These are phyloP conservation scores for Suhomyces ambrosiae DNA, from an alignment of 1,139 yeast genomes.

Conservation along the genomic window DNA sequence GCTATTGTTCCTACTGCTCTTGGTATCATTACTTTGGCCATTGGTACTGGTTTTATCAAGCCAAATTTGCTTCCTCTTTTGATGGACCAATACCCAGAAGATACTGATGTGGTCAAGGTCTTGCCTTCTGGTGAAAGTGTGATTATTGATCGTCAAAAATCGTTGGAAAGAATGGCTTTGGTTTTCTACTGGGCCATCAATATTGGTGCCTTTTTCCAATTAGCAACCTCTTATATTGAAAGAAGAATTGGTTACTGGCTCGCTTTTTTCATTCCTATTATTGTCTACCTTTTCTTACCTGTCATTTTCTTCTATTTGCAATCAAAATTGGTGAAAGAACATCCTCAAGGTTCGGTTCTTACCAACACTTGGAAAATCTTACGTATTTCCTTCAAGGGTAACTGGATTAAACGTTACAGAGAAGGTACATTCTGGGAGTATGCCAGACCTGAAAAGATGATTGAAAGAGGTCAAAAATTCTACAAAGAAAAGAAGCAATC, in stretches of 20 bases:
- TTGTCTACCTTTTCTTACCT: constrained; percentile 53
- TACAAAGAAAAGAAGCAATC: constrained; percentile 30
- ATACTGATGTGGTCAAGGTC: constrained; percentile 59
- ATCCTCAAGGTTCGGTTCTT: constrained; percentile 53
- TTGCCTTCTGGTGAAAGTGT: constrained; percentile 66
- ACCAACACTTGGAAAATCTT: constrained; percentile 45
- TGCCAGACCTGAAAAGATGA: constrained; percentile 55
- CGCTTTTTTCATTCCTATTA: constrained; percentile 63
- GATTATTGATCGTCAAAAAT: constrained; percentile 68
- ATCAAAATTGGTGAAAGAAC: constrained; percentile 38
- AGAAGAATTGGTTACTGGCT: constrained; percentile 75
- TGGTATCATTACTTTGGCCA: constrained; percentile 23
- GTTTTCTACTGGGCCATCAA: constrained; percentile 81
- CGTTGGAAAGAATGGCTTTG: constrained; percentile 75
- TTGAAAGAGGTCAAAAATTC: constrained; percentile 41
- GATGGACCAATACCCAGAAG: constrained; percentile 54
- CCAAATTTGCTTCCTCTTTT: constrained; percentile 55
- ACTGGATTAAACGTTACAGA: constrained; percentile 41
- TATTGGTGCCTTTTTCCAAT: constrained; percentile 74
- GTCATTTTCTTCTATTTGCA: constrained; percentile 42
- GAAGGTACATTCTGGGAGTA: constrained; percentile 52
- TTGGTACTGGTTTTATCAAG: constrained; percentile 53
- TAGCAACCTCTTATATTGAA: constrained; percentile 77
- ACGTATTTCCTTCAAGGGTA: constrained; percentile 39
- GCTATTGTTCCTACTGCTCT: constrained; percentile 23